phyloP scores from a whole-genome alignment of 2,329 filamentous ascomycete genomes.

The Teratosphaeria zuluensis region DNA sequence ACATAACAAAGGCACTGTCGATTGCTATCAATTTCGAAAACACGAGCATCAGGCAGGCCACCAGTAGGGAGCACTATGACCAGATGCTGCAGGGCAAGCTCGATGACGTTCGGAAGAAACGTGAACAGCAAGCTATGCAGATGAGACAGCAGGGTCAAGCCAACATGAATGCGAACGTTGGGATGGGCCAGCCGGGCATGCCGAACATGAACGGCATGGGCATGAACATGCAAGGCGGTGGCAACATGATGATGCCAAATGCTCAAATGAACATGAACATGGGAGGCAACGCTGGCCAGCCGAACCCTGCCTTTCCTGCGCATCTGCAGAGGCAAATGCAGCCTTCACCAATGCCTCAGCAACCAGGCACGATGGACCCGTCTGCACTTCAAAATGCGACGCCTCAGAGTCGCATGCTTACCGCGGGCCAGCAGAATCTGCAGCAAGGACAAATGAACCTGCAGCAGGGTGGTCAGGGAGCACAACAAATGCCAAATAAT shows the following conservation, averaged over 20 bases:
- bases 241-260: constrained; percentile 12
- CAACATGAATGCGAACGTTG: constrained; percentile 22
- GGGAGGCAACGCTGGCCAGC: constrained; percentile 2
- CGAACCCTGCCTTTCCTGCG: constrained; percentile 15
- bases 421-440: constrained; percentile 15
- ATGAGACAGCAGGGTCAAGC: constrained; percentile 1
- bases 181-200: constrained; percentile 13
- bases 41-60: constrained; percentile 13
- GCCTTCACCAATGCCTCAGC: constrained; percentile 15
- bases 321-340: constrained; percentile 22
- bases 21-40: constrained; percentile 20
- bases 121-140: constrained; percentile 8
- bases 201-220: constrained; percentile 15
- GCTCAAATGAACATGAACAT: constrained; percentile 12
- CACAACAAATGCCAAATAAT: constrained; percentile 8
- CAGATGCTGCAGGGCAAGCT: constrained; percentile 18
- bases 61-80: constrained; percentile 19
- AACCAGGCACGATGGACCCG: constrained; percentile 14
- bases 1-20: constrained; percentile 12
- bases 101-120: constrained; percentile 15
- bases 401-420: constrained; percentile 1
- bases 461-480: not conserved
- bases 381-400: constrained; percentile 10
- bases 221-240: constrained; percentile 11
- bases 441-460: constrained; percentile 13